phyloP scores from a whole-genome alignment of 2,329 filamentous ascomycete genomes.

The Sclerotinia sclerotiorum region DNA sequence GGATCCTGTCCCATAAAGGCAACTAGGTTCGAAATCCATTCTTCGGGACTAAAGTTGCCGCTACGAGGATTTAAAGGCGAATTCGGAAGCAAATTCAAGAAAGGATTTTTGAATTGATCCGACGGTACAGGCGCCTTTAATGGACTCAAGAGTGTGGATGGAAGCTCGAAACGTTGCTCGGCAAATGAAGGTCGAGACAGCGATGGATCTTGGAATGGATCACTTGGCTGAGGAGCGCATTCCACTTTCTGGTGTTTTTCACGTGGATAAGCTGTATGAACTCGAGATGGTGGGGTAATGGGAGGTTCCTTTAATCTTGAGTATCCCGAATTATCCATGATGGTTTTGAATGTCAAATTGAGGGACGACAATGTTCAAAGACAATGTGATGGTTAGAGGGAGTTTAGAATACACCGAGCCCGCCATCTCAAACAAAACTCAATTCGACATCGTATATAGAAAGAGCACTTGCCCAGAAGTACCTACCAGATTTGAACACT shows the following conservation, averaged over 20 bases:
- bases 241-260: conserved; percentile 24
- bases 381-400: neutral
- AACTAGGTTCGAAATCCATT: conserved; percentile 46
- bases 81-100: conserved; percentile 17
- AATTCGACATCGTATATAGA: neutral
- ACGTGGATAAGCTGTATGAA: conserved; percentile 22
- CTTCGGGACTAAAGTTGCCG: conserved; percentile 50
- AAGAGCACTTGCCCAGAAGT: neutral
- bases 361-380: neutral
- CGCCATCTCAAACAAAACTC: no score
- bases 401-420: neutral
- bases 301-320: conserved; percentile 17
- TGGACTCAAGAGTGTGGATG: neutral
- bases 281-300: conserved; percentile 17
- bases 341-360: neutral
- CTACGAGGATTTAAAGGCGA: conserved; percentile 50
- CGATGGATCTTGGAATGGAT: neutral
- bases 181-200: conserved; percentile 8
- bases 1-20: conserved; percentile 47
- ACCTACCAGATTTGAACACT: neutral
- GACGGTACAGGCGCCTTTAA: neutral
- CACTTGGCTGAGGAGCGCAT: conserved; percentile 10
- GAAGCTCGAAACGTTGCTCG: conserved; percentile 12
- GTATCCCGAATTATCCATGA: conserved; percentile 23
- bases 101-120: conserved; percentile 25